Conservation (phyloP, 2,329 filamentous ascomycete genomes). For the Talaromyces sp. region DNA sequence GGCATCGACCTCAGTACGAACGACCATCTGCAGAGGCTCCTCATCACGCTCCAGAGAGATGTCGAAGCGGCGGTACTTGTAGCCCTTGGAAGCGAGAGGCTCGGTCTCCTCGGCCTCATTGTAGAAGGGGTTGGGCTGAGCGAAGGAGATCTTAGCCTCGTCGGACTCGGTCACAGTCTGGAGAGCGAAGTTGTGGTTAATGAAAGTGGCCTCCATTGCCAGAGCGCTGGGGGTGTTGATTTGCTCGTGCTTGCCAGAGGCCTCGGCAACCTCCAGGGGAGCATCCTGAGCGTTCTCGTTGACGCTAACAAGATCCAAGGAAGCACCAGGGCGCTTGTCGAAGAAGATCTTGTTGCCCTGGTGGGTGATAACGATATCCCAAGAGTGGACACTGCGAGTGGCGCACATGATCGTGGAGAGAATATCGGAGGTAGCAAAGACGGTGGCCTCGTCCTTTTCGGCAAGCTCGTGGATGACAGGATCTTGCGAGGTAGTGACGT, state of each 20-base stretch:
- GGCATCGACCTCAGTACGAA: constrained; percentile 93
- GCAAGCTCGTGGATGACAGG: constrained; percentile 96
- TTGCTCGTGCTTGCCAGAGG: constrained; percentile 73
- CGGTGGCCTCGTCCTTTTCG: constrained; percentile 92
- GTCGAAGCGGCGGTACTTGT: constrained; percentile 98
- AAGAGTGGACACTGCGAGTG: constrained; percentile 93
- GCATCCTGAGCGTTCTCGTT: constrained; percentile 98
- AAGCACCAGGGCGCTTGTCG: constrained; percentile 95
- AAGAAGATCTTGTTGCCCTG: constrained; percentile 97
- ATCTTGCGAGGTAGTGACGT: constrained; percentile 94
- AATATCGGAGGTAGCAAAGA: constrained; percentile 96
- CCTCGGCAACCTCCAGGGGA: constrained; percentile 83
- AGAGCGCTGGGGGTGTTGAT: constrained; percentile 94
- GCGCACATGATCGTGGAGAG: constrained; percentile 99
- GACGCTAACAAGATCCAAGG: constrained; percentile 95
- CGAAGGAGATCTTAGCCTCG: constrained; percentile 76
- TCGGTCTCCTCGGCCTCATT: constrained; percentile 90
- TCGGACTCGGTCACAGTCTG: constrained; percentile 88
- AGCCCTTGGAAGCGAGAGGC: constrained; percentile 91
- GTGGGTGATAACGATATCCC: constrained; percentile 93
- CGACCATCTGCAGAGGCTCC: constrained; percentile 88
- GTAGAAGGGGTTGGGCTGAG: constrained; percentile 95
- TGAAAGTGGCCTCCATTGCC: constrained; percentile 96
- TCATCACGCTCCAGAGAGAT: constrained; percentile 88
- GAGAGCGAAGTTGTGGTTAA: constrained; percentile 99